These are phyloP conservation scores for Camellia sinensis DNA, from an alignment of 148 eudicot species.

Conservation along the genomic window DNA sequence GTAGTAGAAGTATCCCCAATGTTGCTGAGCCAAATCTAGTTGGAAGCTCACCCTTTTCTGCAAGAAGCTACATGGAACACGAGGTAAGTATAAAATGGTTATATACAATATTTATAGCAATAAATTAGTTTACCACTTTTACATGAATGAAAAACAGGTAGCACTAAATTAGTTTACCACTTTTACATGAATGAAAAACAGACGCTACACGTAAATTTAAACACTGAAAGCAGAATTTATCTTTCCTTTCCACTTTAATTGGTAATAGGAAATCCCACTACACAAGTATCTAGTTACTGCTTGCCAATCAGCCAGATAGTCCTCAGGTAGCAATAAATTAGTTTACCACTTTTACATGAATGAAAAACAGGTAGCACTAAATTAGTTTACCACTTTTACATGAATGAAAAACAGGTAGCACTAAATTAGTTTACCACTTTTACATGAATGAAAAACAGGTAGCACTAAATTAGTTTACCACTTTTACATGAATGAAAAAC, in stretches of 20 bases:
- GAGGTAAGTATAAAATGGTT: constrained; percentile 23
- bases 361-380: too few species aligned
- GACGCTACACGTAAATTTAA: not conserved
- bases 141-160: not conserved
- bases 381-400: too few species aligned
- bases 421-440: too few species aligned
- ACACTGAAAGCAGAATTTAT: too few species aligned
- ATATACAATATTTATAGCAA: constrained; percentile 1
- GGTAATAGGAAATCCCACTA: not conserved
- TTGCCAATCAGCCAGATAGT: not conserved
- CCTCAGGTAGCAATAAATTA: too few species aligned
- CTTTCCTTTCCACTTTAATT: too few species aligned
- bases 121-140: not conserved
- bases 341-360: too few species aligned
- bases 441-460: too few species aligned
- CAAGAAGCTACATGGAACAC: constrained; percentile 70
- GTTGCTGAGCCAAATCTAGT: constrained; percentile 97
- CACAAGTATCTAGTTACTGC: not conserved
- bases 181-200: not conserved
- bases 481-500: too few species aligned
- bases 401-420: too few species aligned
- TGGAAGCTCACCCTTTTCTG: constrained; percentile 98
- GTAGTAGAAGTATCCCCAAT: constrained; percentile 88
- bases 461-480: too few species aligned
- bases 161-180: too few species aligned